Evolutionary conservation across 139 green algal genomes (phyloP).

Genomic region (Microglena sp.): DNA sequence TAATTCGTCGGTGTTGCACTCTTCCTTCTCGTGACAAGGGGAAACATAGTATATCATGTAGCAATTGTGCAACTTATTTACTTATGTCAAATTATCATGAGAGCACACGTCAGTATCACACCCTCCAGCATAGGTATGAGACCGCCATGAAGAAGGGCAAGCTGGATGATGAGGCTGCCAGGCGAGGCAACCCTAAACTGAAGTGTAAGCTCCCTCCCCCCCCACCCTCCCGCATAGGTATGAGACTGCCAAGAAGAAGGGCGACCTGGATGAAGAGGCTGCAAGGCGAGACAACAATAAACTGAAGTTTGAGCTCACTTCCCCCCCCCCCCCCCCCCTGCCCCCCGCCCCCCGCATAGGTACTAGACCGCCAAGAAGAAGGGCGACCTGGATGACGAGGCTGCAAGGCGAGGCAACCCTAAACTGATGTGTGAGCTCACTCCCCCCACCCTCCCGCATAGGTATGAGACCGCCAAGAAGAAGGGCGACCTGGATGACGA

Average conservation of each 20-base stretch:
- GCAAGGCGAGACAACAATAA: conserved; percentile 73
- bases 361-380: conserved; percentile 70
- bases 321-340: not conserved
- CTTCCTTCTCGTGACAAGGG: too few relatives aligned
- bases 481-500: conserved; percentile 81
- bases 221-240: too few relatives aligned
- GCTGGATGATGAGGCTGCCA: conserved; percentile 70
- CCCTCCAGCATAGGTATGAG: too few relatives aligned
- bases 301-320: too few relatives aligned
- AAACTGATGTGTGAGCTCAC: conserved; percentile 25
- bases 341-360: conserved; percentile 29
- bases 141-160: conserved; percentile 64
- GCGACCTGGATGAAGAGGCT: conserved; percentile 76
- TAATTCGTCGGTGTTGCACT: too few relatives aligned
- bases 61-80: too few relatives aligned
- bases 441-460: conserved; percentile 15
- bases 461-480: conserved; percentile 70
- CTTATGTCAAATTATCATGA: too few relatives aligned
- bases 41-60: too few relatives aligned
- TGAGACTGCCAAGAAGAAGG: conserved; percentile 63
- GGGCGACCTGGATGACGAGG: conserved; percentile 78
- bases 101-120: too few relatives aligned
- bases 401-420: conserved; percentile 67
- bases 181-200: conserved; percentile 75
- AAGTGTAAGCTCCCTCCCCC: too few relatives aligned